phyloP scores from a whole-genome alignment of 495 filamentous ascomycete species.

The Gamarada debralockiae region DNA sequence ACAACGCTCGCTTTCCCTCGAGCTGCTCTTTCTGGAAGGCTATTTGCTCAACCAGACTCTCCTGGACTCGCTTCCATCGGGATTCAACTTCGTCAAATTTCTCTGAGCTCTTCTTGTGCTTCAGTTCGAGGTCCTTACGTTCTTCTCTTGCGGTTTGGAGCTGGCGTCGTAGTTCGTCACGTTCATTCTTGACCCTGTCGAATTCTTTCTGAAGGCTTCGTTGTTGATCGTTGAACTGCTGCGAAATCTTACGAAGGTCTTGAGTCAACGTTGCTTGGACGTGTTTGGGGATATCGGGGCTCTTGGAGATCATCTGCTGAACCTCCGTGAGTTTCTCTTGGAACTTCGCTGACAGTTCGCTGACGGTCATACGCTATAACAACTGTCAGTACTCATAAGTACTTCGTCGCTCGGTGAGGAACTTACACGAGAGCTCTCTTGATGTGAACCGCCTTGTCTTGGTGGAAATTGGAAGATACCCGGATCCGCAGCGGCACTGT shows the following conservation, averaged over 20 bases:
- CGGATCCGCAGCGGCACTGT: too few species aligned
- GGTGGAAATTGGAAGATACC: too few species aligned
- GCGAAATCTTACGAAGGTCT: slow-evolving; percentile 7
- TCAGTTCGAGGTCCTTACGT: slow-evolving; percentile 10
- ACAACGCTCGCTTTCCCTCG: slow-evolving; percentile 20
- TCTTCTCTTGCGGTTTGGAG: slow-evolving; percentile 4
- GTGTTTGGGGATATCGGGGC: background rate
- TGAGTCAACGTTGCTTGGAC: slow-evolving; percentile 3
- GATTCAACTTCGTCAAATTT: background rate
- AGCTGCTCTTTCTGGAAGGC: slow-evolving; percentile 21
- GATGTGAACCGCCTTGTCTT: too few species aligned
- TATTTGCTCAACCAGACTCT: slow-evolving; percentile 6
- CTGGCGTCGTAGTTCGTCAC: background rate
- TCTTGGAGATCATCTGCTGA: background rate
- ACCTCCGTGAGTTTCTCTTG: background rate
- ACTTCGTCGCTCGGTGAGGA: too few species aligned
- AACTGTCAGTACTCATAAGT: background rate
- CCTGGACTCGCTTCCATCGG: slow-evolving; percentile 1
- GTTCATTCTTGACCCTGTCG: slow-evolving; percentile 1
- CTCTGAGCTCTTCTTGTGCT: slow-evolving; percentile 1
- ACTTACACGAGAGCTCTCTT: background rate
- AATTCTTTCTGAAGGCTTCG: slow-evolving; percentile 5
- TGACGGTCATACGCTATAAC: slow-evolving; percentile 34
- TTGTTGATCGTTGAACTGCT: slow-evolving; percentile 12
- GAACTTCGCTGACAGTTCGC: slow-evolving; percentile 13